A percentile compares a stretch with the other conserved stretches of the same genome.
Conservation (phyloP, 2,329 filamentous ascomycete genomes). For the Penicillium freii region DNA sequence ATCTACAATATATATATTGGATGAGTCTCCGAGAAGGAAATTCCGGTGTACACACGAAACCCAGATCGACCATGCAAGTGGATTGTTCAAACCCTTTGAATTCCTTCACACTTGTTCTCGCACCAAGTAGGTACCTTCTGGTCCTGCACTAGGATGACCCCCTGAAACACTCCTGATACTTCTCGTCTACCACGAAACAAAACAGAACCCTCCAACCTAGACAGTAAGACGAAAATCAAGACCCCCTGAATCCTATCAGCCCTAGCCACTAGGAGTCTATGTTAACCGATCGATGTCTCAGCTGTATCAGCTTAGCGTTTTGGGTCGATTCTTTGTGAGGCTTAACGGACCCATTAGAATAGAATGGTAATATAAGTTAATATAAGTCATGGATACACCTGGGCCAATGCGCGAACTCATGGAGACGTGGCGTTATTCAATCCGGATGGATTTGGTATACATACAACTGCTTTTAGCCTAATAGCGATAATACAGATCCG, state of each 20-base stretch:
- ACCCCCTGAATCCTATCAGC: background rate
- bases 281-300: background rate
- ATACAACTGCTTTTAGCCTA: background rate
- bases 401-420: background rate
- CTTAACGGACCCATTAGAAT: background rate
- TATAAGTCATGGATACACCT: background rate
- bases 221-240: background rate
- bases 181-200: background rate
- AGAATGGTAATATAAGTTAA: background rate
- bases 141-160: background rate
- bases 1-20: background rate
- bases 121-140: background rate
- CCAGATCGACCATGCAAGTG: background rate
- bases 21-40: background rate
- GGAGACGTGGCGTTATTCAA: background rate
- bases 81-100: background rate
- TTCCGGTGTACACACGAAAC: background rate
- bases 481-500: background rate
- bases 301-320: background rate
- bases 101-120: background rate
- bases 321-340: background rate
- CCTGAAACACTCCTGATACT: background rate
- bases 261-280: background rate
- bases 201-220: background rate
- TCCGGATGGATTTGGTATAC: background rate